These are phyloP conservation scores for Microglena sp. DNA, from an alignment of 139 green algal species.

Conservation along the genomic window DNA sequence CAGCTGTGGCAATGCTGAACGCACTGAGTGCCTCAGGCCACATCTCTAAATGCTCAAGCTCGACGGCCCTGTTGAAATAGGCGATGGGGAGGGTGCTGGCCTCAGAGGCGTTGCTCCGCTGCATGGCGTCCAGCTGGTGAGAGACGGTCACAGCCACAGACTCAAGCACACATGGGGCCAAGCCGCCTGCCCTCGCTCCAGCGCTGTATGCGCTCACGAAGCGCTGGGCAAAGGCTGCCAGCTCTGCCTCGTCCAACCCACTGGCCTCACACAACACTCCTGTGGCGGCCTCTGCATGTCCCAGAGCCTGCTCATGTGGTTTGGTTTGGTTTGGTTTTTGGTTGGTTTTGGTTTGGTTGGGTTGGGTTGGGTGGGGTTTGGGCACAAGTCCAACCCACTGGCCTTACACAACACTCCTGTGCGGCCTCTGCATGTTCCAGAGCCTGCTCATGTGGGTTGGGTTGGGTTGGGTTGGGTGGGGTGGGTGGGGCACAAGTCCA, in stretches of 20 bases:
- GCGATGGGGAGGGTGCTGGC: conserved; percentile 12
- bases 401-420: too few relatives aligned
- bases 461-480: too few relatives aligned
- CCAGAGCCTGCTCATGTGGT: background rate
- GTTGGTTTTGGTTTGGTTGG: too few relatives aligned
- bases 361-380: too few relatives aligned
- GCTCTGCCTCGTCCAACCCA: background rate
- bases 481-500: too few relatives aligned
- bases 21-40: conserved; percentile 3
- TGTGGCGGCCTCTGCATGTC: background rate
- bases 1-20: conserved; percentile 8
- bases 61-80: conserved; percentile 24
- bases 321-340: too few relatives aligned
- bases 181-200: background rate
- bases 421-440: too few relatives aligned
- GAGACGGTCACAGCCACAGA: too few relatives aligned
- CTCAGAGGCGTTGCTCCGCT: background rate
- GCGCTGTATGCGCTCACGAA: background rate
- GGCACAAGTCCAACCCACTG: too few relatives aligned
- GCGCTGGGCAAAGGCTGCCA: background rate
- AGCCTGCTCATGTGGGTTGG: too few relatives aligned
- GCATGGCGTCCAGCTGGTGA: background rate
- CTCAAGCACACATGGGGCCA: background rate
- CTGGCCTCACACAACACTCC: background rate
- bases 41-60: conserved; percentile 20